phyloP scores from a whole-genome alignment of 2,329 filamentous ascomycete species.

The Daldinia eschscholtzii region DNA sequence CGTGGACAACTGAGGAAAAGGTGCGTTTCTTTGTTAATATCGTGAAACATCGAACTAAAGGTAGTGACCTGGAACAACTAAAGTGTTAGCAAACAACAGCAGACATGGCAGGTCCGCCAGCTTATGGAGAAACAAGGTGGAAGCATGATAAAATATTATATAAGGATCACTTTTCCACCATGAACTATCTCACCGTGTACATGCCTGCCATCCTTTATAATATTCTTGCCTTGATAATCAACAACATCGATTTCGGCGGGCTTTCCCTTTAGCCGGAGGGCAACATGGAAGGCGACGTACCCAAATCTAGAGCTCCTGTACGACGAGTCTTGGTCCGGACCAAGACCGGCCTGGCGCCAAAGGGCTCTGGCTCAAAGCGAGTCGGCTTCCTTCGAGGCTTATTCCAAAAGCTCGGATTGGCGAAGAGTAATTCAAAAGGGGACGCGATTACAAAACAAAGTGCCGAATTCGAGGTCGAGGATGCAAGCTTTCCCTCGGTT shows the following conservation, averaged over 20 bases:
- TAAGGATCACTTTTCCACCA: neutral
- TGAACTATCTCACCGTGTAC: neutral
- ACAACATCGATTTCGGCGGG: neutral
- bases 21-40: neutral
- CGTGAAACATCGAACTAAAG: neutral
- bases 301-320: neutral
- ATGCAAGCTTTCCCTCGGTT: neutral
- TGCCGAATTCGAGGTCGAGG: neutral
- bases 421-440: neutral
- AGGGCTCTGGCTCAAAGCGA: conserved; percentile 1
- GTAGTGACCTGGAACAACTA: neutral
- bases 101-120: neutral
- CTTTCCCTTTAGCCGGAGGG: neutral
- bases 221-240: neutral
- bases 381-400: neutral
- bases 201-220: neutral
- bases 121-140: neutral
- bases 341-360: neutral
- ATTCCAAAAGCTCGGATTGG: neutral
- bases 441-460: neutral
- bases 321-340: neutral
- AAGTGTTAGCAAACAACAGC: neutral
- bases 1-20: neutral
- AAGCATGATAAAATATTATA: neutral
- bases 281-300: neutral